These are phyloP conservation scores for Solanum infundibuliforme DNA, from an alignment of 257 asterid species.

Conservation along the genomic window DNA sequence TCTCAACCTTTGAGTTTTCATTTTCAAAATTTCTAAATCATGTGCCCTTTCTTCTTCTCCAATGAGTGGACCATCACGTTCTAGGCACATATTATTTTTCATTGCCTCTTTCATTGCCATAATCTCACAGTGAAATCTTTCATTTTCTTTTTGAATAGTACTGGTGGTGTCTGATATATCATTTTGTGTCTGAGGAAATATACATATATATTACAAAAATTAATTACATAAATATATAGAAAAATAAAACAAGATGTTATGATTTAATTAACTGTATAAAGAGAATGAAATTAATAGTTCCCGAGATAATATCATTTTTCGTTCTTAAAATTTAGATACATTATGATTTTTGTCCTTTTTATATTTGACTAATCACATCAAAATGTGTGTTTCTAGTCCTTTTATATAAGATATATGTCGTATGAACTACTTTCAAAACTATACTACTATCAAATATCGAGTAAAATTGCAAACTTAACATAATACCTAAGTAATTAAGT, in stretches of 20 bases:
- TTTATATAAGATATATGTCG: too few relatives aligned
- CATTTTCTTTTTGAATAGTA: constrained; percentile 38
- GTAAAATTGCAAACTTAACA: too few relatives aligned
- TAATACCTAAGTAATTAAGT: too few relatives aligned
- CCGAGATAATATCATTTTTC: neutral
- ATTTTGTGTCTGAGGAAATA: constrained; percentile 27
- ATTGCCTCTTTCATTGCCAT: constrained; percentile 40
- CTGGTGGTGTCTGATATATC: constrained; percentile 33
- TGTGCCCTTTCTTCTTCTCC: constrained; percentile 27
- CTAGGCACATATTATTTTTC: constrained; percentile 21
- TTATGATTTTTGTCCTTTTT: too few relatives aligned
- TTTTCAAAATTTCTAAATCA: neutral
- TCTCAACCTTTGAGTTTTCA: neutral
- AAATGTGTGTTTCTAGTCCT: neutral
- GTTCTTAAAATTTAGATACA: neutral
- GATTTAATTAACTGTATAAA: neutral
- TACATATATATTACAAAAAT: neutral
- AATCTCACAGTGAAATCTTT: constrained; percentile 36
- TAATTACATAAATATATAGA: neutral
- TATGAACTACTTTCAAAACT: neutral
- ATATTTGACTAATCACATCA: neutral
- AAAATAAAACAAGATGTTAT: neutral
- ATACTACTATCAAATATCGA: too few relatives aligned
- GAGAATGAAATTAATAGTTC: neutral
- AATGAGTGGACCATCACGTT: constrained; percentile 20